Evolutionary conservation across 805 yeast species (phyloP).

Genomic region (Zygosaccharomyces bisporus): DNA sequence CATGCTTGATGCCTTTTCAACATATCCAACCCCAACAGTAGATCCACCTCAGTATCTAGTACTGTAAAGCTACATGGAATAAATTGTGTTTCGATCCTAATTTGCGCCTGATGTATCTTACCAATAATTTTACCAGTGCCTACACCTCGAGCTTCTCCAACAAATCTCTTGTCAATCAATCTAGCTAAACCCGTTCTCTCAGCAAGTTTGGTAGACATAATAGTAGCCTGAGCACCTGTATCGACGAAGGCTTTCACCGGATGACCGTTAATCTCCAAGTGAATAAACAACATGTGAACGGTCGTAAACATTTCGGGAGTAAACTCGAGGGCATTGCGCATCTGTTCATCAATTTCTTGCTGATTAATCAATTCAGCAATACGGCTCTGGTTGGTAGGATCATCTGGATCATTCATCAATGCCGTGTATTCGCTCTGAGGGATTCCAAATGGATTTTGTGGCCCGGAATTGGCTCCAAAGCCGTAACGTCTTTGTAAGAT

Average conservation of each 20-base stretch:
- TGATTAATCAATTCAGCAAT: conserved; percentile 66
- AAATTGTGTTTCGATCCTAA: conserved; percentile 63
- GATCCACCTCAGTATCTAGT: conserved; percentile 66
- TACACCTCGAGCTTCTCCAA: conserved; percentile 86
- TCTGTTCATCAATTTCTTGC: conserved; percentile 73
- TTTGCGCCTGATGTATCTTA: conserved; percentile 81
- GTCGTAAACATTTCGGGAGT: conserved; percentile 86
- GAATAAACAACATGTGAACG: conserved; percentile 80
- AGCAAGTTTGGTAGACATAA: conserved; percentile 75
- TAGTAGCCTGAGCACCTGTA: conserved; percentile 91
- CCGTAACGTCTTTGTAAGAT: conserved; percentile 35
- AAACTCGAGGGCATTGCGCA: conserved; percentile 74
- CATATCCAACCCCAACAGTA: conserved; percentile 88
- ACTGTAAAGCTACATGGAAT: conserved; percentile 69
- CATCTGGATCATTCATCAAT: conserved; percentile 62
- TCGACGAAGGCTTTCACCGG: conserved; percentile 92
- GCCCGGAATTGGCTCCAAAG: conserved; percentile 6
- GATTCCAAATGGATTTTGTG: conserved; percentile 34
- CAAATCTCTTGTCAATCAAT: conserved; percentile 73
- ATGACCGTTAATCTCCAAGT: conserved; percentile 71
- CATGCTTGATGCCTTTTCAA: conserved; percentile 80
- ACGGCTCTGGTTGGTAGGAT: conserved; percentile 61
- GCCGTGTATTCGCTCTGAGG: conserved; percentile 46
- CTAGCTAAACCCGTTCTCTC: conserved; percentile 64
- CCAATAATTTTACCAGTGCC: conserved; percentile 80